Base-by-base conservation (phyloP, 495 filamentous ascomycete genomes). In the Penicillium parvum region DNA sequence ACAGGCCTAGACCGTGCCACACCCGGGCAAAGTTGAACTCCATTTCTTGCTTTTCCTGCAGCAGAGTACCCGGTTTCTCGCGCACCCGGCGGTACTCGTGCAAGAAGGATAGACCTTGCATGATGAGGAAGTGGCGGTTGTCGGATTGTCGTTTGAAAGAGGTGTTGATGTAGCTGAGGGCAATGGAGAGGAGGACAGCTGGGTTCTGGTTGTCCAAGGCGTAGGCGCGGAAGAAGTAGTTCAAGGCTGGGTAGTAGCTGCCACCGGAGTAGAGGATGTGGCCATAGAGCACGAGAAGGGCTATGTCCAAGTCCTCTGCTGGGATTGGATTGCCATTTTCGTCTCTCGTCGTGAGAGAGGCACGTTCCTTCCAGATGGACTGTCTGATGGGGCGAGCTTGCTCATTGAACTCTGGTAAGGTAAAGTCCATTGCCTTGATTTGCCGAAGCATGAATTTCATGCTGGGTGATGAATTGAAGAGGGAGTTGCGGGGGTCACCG, bases 391-490 rank as follows among this genome's bases (percentile, higher is more conserved):
- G 43, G 26, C 45, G 47, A 14, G 52, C 56, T 12, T 43, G 52
- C 7, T 66, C 53, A 5, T 37, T 40, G 11, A 67, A 52, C 3
- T 61, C 54, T 5, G 69, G 60, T 1, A 80, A 45, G 7, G 70
- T 70, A 45, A 70, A 81, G 56, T 98, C 92, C 78, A 95, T 88
- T 10, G 83, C 82, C 61, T 95, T 95, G 65, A 96, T 84, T 63
- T 91, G 87, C 15, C 90, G 78, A 7, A 95, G 73, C 57, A 97
- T 79, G 59, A 84, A 94, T 56, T 96, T 96, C 65, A 94, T 89
- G 20, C 84, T 74, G 8, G 78, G 70, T 4, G 73, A 75, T 15
- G 74, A 72, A 49, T 79, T 74, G 55, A 78, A 82, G 33, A 74
- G 63, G 5, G 65, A 65, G 42, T 65, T 60, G 18, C 60, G 63